Evolutionary conservation across 257 asterid genomes (phyloP).

Genomic region (Galeopsis tetrahit): DNA sequence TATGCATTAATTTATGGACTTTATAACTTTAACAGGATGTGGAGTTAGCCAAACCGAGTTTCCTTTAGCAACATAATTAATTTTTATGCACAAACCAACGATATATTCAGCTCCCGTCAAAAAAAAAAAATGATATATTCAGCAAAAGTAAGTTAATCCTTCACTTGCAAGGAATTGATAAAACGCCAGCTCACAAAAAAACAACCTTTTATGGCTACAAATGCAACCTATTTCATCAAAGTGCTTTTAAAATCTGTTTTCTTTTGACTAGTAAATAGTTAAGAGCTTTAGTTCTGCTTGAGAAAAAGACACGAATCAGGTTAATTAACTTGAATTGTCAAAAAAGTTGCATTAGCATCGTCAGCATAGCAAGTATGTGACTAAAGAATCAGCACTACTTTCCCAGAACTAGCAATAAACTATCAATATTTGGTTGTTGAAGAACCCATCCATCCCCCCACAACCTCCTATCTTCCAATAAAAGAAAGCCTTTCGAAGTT

Average conservation of each 20-base stretch:
- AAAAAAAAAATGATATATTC: no score
- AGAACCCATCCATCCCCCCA: neutral
- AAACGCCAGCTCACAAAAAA: neutral
- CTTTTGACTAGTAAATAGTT: neutral
- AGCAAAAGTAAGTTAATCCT: no score
- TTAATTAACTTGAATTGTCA: neutral
- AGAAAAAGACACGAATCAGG: neutral
- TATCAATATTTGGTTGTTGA: no score
- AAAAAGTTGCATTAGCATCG: neutral
- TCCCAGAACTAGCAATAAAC: neutral
- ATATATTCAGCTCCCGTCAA: no score
- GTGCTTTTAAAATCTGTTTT: neutral
- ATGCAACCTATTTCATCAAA: neutral
- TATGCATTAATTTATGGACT: no score
- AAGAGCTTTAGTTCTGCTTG: neutral
- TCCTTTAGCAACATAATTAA: no score
- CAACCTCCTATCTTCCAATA: neutral
- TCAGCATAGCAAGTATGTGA: no score
- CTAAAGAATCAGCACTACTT: neutral
- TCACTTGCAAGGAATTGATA: neutral
- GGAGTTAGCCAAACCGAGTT: no score
- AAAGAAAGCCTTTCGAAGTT: neutral
- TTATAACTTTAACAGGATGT: no score
- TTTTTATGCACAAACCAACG: no score
- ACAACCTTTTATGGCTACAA: neutral